These are phyloP conservation scores for Cerioporus squamosus DNA, from an alignment of 1,284 basidiomycete species.

Conservation along the genomic window DNA sequence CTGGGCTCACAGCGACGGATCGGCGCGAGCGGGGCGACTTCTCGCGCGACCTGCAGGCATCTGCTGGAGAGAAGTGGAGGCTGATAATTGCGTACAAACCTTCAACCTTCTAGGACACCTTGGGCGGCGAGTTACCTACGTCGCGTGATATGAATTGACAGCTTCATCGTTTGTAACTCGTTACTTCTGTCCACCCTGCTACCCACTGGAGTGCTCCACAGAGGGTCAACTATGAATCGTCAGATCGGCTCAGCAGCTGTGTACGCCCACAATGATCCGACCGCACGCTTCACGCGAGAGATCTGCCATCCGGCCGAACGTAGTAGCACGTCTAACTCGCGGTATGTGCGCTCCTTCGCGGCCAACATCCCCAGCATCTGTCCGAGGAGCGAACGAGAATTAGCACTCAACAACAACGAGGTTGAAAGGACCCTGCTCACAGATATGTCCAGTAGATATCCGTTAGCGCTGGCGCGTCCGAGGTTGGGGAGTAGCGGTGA, in stretches of 20 bases:
- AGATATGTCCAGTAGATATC: constrained; percentile 17
- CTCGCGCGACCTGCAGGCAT: constrained; percentile 8
- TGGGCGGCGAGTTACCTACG: too few relatives aligned
- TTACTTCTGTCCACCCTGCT: too few relatives aligned
- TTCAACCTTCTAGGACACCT: not conserved
- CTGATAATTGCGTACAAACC: constrained; percentile 13
- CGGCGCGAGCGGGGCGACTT: not conserved
- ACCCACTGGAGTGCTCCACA: too few relatives aligned
- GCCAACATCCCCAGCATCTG: constrained; percentile 73
- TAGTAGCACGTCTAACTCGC: constrained; percentile 58
- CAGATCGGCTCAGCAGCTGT: constrained; percentile 13
- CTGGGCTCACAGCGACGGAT: not conserved
- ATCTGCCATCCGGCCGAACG: constrained; percentile 68
- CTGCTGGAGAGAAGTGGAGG: constrained; percentile 12
- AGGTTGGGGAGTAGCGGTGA: constrained; percentile 24
- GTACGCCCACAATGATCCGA: constrained; percentile 21
- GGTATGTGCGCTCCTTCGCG: constrained; percentile 66
- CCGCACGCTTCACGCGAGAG: constrained; percentile 44
- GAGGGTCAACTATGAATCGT: not conserved
- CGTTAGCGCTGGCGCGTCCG: constrained; percentile 18
- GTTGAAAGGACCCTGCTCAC: constrained; percentile 1
- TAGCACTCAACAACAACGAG: not conserved
- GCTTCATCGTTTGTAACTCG: too few relatives aligned
- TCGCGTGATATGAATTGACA: too few relatives aligned
- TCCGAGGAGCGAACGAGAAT: too few relatives aligned